Conservation (phyloP, 495 filamentous ascomycete genomes). For the Neurospora cerealis region DNA sequence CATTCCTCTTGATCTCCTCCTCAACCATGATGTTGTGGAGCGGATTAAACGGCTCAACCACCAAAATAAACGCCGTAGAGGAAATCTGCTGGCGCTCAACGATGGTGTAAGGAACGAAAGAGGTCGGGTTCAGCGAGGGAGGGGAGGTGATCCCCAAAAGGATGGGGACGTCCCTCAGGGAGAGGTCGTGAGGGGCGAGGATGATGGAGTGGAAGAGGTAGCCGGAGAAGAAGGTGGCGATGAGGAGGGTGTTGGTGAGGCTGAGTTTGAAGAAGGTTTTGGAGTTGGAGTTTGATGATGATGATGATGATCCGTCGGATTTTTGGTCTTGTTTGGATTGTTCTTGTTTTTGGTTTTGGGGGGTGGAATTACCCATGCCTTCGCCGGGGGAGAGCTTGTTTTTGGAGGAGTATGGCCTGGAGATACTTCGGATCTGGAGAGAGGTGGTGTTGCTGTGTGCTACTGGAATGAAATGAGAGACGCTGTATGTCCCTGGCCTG, state of each 20-base stretch:
- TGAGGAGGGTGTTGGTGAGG: background rate
- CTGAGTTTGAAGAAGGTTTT: background rate
- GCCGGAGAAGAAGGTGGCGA: background rate
- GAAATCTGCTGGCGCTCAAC: slow-evolving; percentile 58
- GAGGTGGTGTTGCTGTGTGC: background rate
- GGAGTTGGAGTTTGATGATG: background rate
- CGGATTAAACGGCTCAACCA: too few relatives aligned
- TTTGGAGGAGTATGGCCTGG: background rate
- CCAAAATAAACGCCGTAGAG: too few relatives aligned
- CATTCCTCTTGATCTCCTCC: background rate
- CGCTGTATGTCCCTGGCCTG: background rate
- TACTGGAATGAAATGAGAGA: background rate
- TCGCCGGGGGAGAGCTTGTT: background rate
- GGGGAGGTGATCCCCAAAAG: background rate
- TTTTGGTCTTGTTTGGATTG: background rate
- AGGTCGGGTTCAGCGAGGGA: slow-evolving; percentile 29
- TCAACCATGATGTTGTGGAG: slow-evolving; percentile 27
- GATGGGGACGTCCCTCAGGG: background rate
- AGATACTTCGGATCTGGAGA: background rate
- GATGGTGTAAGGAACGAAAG: slow-evolving; percentile 57
- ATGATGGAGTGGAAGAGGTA: background rate
- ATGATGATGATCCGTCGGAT: background rate
- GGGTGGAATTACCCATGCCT: background rate
- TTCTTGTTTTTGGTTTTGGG: background rate
- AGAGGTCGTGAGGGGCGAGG: background rate